These are phyloP conservation scores for Penicillium longicatenatum DNA, from an alignment of 495 filamentous ascomycete genomes.

Conservation along the genomic window DNA sequence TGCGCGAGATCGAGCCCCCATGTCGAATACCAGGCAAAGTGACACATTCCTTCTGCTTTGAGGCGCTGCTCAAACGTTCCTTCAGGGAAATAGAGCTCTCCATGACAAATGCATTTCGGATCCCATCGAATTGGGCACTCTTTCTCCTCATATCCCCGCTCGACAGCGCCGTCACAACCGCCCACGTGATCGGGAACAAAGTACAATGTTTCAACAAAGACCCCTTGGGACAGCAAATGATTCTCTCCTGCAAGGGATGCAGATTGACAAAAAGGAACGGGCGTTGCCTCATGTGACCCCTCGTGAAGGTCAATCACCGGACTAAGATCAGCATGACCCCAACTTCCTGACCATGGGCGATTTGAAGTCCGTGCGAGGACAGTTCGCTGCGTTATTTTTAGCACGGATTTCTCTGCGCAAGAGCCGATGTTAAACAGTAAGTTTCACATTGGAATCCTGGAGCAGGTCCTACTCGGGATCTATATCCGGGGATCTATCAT, in stretches of 20 bases:
- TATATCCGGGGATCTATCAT: not conserved
- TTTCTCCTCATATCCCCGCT: not conserved
- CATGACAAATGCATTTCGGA: not conserved
- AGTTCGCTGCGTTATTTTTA: not conserved
- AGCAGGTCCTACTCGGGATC: not conserved
- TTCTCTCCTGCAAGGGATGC: not conserved
- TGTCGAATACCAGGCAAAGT: constrained; percentile 3
- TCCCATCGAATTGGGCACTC: not conserved
- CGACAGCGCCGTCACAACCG: not conserved
- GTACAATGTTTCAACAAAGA: not conserved
- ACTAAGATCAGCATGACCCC: not conserved
- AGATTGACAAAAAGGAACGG: not conserved
- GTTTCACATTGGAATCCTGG: not conserved
- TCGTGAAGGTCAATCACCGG: not conserved
- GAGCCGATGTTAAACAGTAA: not conserved
- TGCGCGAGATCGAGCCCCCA: constrained; percentile 20
- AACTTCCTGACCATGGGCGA: not conserved
- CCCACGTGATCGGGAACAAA: constrained; percentile 11
- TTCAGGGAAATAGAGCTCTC: not conserved
- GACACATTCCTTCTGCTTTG: not conserved
- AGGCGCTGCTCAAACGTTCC: not conserved
- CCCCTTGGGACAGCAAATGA: not conserved
- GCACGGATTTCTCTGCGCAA: not conserved
- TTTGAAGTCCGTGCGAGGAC: not conserved
- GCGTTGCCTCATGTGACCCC: not conserved